Conservation (phyloP, 352 stramenopile species). For the Globisporangium alternatum region DNA sequence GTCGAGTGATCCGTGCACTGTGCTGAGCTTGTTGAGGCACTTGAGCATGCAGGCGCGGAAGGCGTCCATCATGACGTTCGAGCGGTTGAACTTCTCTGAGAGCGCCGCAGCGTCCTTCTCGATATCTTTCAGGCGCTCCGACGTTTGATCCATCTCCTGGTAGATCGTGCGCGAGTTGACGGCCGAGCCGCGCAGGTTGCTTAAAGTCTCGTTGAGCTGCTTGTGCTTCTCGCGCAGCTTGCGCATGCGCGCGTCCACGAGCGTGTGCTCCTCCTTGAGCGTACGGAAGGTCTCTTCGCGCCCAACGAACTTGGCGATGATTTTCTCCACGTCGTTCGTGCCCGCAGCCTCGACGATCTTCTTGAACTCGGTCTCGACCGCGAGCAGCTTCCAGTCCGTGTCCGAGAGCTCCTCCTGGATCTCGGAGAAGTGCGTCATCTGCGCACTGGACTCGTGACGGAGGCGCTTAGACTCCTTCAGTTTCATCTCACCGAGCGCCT, state of each 20-base stretch:
- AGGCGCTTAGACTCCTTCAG: slow-evolving; percentile 64
- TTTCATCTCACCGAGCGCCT: slow-evolving; percentile 67
- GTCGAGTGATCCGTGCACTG: slow-evolving; percentile 67
- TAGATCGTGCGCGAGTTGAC: slow-evolving; percentile 84
- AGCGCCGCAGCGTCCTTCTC: slow-evolving; percentile 72
- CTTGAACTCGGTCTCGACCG: slow-evolving; percentile 69
- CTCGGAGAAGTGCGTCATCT: slow-evolving; percentile 78
- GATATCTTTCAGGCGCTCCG: slow-evolving; percentile 79
- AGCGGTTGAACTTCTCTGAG: slow-evolving; percentile 67
- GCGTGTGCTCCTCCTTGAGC: slow-evolving; percentile 73
- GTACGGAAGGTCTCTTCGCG: slow-evolving; percentile 70
- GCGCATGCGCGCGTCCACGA: slow-evolving; percentile 68
- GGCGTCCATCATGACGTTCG: slow-evolving; percentile 77
- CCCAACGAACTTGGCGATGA: slow-evolving; percentile 70
- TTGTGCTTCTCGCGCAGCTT: slow-evolving; percentile 79
- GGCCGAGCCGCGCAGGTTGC: slow-evolving; percentile 55
- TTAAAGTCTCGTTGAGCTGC: slow-evolving; percentile 64
- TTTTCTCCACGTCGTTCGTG: slow-evolving; percentile 80
- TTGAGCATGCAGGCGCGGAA: slow-evolving; percentile 85
- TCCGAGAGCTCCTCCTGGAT: slow-evolving; percentile 77
- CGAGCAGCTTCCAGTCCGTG: slow-evolving; percentile 64
- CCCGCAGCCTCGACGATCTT: slow-evolving; percentile 74
- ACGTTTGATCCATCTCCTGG: slow-evolving; percentile 83
- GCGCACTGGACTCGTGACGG: slow-evolving; percentile 68
- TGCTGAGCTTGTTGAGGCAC: slow-evolving; percentile 70